Conservation (phyloP, 1,284 basidiomycete genomes). For the Thelephora terrestris region DNA sequence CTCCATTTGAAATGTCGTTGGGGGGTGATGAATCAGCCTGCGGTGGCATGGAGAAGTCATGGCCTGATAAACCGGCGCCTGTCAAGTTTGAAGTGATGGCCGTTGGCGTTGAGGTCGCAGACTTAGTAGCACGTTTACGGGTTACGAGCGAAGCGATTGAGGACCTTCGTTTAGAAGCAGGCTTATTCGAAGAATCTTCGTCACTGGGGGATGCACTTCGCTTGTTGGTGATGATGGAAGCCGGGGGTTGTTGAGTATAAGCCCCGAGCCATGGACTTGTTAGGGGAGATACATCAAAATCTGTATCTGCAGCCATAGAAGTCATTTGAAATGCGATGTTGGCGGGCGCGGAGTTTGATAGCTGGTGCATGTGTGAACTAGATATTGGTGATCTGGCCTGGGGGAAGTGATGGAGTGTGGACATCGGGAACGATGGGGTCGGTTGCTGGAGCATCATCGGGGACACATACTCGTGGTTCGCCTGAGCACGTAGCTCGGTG, state of each 20-base stretch:
- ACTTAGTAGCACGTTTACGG: slow-evolving; percentile 27
- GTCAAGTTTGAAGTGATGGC: slow-evolving; percentile 23
- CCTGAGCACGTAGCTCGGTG: slow-evolving; percentile 52
- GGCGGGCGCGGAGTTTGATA: slow-evolving; percentile 47
- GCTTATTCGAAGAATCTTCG: slow-evolving; percentile 18
- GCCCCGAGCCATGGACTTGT: slow-evolving; percentile 70
- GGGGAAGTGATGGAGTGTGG: slow-evolving; percentile 25
- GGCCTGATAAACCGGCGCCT: slow-evolving; percentile 67
- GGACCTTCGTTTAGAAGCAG: slow-evolving; percentile 2
- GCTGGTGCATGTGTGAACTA: slow-evolving; percentile 5
- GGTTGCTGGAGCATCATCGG: slow-evolving; percentile 44
- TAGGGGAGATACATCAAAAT: slow-evolving; percentile 55
- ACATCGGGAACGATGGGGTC: slow-evolving; percentile 7
- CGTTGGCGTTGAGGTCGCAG: slow-evolving; percentile 50
- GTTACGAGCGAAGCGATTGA: slow-evolving; percentile 4
- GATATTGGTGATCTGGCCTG: slow-evolving; percentile 11
- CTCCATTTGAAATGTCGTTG: neutral
- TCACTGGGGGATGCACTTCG: slow-evolving; percentile 24
- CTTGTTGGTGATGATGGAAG: slow-evolving; percentile 16
- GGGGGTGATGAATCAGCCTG: slow-evolving; percentile 41
- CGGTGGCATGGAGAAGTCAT: slow-evolving; percentile 78
- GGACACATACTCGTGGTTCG: slow-evolving; percentile 49
- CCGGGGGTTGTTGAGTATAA: slow-evolving; percentile 22
- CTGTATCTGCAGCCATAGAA: slow-evolving; percentile 41
- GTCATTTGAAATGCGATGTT: slow-evolving; percentile 46